Base-by-base conservation (phyloP, 176 grass and related monocot genomes). In the Stipa capillata region DNA sequence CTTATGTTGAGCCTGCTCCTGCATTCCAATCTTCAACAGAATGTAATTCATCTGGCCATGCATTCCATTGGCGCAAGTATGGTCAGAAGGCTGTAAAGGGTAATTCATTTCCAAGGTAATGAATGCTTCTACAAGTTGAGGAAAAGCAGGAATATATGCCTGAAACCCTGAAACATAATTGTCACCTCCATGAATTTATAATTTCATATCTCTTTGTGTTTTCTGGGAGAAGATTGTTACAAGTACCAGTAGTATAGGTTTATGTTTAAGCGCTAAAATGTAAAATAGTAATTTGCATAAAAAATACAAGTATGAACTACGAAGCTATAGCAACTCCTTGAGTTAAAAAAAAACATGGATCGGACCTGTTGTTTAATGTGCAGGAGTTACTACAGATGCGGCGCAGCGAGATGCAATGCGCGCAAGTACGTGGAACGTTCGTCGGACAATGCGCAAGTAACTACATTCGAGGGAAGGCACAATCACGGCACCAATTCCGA, bases 61-160 rank as follows among this genome's bases (percentile, higher is more conserved):
- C 77, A n/a, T 91, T 88, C 66, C 89, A 81, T 48, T 88, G 89
- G 89, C 72, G 85, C 76, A 91, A 85, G 84, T 91, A 88, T 32
- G 89, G 89, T 14, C 89, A 85, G 55, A 91, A 88, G 64, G 89
- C 84, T 27, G 89, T 91, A 7, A 91, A 91, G 55, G 85, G 89
- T 3, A 91, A 88, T 59, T 39, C 76, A 25, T 74, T 88, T 85
- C 85, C 85, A 69, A 88, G 85, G 82, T 92, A 91, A 36, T n/a
- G n/a, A n/a, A n/a, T 62, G 25, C 47, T 45, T 51, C 0, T 56
- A 17, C 67, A 70, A 70, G 25, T 48, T 48, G 24, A 70, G 67
- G n/a, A n/a, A n/a, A n/a, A n/a, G n/a, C n/a, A n/a, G n/a, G n/a
- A n/a, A n/a, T n/a, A n/a, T n/a, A n/a, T n/a, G n/a, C n/a, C n/a